Conservation (phyloP, 352 stramenopile genomes). For the Detonula confervacea region DNA sequence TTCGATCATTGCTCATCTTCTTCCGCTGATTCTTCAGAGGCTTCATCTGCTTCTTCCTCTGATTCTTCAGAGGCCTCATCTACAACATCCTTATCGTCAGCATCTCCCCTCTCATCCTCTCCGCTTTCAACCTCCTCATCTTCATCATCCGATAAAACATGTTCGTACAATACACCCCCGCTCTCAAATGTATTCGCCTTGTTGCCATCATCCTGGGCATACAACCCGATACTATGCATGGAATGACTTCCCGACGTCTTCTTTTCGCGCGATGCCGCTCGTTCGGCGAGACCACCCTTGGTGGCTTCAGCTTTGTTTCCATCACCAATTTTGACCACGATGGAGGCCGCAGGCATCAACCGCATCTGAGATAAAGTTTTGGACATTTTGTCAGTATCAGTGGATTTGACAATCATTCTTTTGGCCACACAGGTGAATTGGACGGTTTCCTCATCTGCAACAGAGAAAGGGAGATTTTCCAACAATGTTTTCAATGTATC, state of each 20-base stretch:
- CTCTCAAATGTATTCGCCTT: conserved; percentile 83
- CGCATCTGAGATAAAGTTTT: conserved; percentile 64
- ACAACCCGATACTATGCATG: conserved; percentile 85
- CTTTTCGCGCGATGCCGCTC: conserved; percentile 57
- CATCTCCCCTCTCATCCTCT: conserved; percentile 20
- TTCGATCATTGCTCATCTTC: conserved; percentile 5
- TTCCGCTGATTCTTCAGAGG: not conserved
- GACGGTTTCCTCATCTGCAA: conserved; percentile 57
- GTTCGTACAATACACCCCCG: conserved; percentile 81
- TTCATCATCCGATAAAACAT: conserved; percentile 81
- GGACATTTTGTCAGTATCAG: conserved; percentile 59
- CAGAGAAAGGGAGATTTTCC: conserved; percentile 49
- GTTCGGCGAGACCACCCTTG: conserved; percentile 59
- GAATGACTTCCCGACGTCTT: conserved; percentile 80
- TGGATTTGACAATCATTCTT: conserved; percentile 73
- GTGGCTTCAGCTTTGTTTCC: conserved; percentile 6
- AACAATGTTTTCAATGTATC: conserved; percentile 66
- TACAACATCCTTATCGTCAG: not conserved
- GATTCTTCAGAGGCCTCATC: too few relatives aligned
- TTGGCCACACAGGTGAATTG: conserved; percentile 82
- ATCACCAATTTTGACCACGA: conserved; percentile 72
- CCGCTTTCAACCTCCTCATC: conserved; percentile 47
- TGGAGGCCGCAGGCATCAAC: conserved; percentile 58
- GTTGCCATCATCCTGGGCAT: conserved; percentile 79
- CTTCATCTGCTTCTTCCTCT: too few relatives aligned